Percentiles rank a stretch among this genome's conserved stretches.
phyloP scores from a whole-genome alignment of 805 yeast species.

The Candida nonsorbophila region DNA sequence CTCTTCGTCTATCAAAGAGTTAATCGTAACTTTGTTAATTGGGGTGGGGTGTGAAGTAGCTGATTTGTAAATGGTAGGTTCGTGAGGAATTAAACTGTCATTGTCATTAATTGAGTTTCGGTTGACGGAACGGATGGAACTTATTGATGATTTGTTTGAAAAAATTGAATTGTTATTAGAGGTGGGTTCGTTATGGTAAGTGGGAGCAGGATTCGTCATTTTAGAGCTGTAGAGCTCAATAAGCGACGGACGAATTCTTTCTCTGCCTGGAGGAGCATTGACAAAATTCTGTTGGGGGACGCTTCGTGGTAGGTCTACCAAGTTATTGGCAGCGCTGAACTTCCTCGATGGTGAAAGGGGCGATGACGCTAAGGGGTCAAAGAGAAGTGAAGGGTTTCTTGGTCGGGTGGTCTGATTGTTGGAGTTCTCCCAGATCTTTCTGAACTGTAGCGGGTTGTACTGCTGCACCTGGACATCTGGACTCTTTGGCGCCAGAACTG shows the following conservation, averaged over 20 bases:
- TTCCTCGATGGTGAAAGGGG: no score
- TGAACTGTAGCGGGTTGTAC: constrained; percentile 25
- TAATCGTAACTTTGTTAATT: no score
- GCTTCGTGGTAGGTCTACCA: neutral
- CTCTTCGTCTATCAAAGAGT: no score
- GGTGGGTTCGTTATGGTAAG: constrained; percentile 9
- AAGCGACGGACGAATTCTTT: constrained; percentile 30
- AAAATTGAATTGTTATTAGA: constrained; percentile 24
- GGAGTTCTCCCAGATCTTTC: constrained; percentile 29
- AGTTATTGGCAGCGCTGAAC: no score
- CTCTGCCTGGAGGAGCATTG: constrained; percentile 12
- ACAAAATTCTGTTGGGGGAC: neutral
- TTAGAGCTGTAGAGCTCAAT: constrained; percentile 20
- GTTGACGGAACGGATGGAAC: constrained; percentile 21
- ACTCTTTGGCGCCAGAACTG: neutral
- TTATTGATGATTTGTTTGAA: constrained; percentile 30
- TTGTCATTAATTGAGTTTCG: no score
- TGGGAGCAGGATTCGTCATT: no score
- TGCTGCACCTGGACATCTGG: constrained; percentile 11
- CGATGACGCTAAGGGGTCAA: constrained; percentile 46
- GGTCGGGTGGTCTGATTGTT: constrained; percentile 16
- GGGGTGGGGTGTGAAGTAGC: constrained; percentile 1
- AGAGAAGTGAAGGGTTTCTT: constrained; percentile 43
- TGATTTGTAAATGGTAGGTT: no score
- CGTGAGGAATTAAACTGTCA: no score